Evolutionary conservation across 129 eudicot species (phyloP).

Genomic region (Scalesia atractyloides): DNA sequence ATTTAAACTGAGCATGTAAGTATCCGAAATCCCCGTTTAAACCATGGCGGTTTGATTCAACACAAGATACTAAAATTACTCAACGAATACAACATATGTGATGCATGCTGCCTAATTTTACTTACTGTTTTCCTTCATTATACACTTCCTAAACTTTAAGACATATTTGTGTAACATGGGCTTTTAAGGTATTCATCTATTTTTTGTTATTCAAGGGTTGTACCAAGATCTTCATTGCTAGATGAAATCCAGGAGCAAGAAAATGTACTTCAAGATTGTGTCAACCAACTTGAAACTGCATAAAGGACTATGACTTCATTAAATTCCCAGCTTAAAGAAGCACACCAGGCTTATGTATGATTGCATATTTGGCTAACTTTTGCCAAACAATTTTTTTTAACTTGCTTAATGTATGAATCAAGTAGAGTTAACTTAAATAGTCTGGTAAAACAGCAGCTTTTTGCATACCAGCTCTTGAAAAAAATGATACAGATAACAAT

Average conservation of each 20-base stretch:
- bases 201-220: slow-evolving; percentile 46
- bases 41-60: too few relatives aligned
- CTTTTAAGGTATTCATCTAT: slow-evolving; percentile 3
- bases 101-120: too few relatives aligned
- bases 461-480: too few relatives aligned
- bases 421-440: neutral
- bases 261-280: slow-evolving; percentile 59
- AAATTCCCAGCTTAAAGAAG: slow-evolving; percentile 75
- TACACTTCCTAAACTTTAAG: neutral
- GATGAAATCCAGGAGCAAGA: slow-evolving; percentile 85
- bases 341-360: slow-evolving; percentile 79
- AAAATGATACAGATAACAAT: too few relatives aligned
- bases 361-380: slow-evolving; percentile 21
- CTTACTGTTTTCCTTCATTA: too few relatives aligned
- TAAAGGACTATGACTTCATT: slow-evolving; percentile 57
- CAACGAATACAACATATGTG: too few relatives aligned
- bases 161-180: neutral
- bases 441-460: neutral
- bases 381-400: neutral
- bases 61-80: too few relatives aligned
- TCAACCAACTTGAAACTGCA: slow-evolving; percentile 70
- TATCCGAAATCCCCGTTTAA: too few relatives aligned
- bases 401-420: neutral
- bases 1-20: too few relatives aligned
- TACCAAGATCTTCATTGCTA: slow-evolving; percentile 50